phyloP scores from a whole-genome alignment of 2,329 filamentous ascomycete species.

The Drechslerella stenobrocha region DNA sequence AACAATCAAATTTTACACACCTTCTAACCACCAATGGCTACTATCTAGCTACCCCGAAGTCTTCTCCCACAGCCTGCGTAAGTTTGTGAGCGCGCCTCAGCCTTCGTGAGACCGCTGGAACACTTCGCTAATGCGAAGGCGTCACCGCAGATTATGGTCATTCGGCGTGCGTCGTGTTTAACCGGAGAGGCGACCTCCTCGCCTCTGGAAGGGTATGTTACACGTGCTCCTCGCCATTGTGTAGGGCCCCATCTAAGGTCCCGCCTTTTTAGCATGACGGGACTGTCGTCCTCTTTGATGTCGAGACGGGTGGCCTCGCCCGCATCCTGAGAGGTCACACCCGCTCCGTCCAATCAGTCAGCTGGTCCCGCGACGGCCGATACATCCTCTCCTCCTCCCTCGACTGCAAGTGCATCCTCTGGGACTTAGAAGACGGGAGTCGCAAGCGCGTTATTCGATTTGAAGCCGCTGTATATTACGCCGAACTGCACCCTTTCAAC shows the following conservation, averaged over 20 bases:
- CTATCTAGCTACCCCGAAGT: constrained; percentile 51
- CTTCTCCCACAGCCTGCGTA: constrained; percentile 45
- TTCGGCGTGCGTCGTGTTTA: constrained; percentile 77
- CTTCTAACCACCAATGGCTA: constrained; percentile 17
- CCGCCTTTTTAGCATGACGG: constrained; percentile 68
- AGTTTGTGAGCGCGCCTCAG: constrained; percentile 9
- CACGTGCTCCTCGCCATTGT: constrained; percentile 25
- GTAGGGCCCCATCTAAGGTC: constrained; percentile 30
- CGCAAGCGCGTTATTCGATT: constrained; percentile 84
- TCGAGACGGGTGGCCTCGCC: constrained; percentile 95
- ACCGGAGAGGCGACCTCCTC: constrained; percentile 88
- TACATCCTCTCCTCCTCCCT: constrained; percentile 91
- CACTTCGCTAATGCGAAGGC: constrained; percentile 83
- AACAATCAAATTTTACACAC: not conserved
- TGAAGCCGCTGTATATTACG: constrained; percentile 90
- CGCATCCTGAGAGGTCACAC: constrained; percentile 92
- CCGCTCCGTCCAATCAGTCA: constrained; percentile 84
- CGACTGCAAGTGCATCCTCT: constrained; percentile 94
- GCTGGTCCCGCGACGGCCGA: constrained; percentile 89
- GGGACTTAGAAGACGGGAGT: constrained; percentile 78
- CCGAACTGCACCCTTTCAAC: constrained; percentile 88
- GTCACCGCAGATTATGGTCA: constrained; percentile 69
- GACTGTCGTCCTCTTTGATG: constrained; percentile 91
- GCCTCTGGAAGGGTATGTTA: constrained; percentile 77
- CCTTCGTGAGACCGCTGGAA: constrained; percentile 56